Conservation (phyloP, 768 basidiomycete genomes). For the Panus rudis region DNA sequence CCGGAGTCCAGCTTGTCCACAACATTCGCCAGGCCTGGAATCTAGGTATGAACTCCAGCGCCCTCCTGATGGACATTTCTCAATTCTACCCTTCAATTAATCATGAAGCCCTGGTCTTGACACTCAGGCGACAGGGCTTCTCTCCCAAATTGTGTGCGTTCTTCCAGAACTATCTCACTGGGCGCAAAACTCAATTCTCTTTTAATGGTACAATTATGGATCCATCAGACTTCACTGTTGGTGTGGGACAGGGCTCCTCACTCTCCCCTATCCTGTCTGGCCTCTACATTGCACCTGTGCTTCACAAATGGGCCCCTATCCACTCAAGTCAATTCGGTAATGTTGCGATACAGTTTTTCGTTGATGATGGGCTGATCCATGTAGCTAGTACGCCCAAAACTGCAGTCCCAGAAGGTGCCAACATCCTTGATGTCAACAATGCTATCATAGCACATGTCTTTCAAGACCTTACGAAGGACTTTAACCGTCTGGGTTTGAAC, state of each 20-base stretch:
- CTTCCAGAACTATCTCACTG: slow-evolving; percentile 8
- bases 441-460: neutral
- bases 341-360: slow-evolving; percentile 8
- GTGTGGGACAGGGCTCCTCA: slow-evolving; percentile 9
- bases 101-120: slow-evolving; percentile 7
- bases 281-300: too few species aligned
- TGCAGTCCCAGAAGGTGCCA: neutral
- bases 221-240: neutral
- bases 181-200: slow-evolving; percentile 7
- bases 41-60: slow-evolving; percentile 4
- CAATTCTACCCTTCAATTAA: slow-evolving; percentile 17
- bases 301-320: slow-evolving; percentile 6
- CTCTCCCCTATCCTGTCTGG: slow-evolving; percentile 1
- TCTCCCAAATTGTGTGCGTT: slow-evolving; percentile 2
- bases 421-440: neutral
- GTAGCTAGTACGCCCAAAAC: neutral
- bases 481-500: slow-evolving; percentile 6
- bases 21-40: slow-evolving; percentile 7
- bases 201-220: slow-evolving; percentile 2
- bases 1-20: slow-evolving; percentile 10
- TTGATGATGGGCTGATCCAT: slow-evolving; percentile 11
- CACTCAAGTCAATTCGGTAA: too few species aligned
- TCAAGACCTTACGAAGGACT: neutral
- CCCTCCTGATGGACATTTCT: slow-evolving; percentile 13
- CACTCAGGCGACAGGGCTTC: slow-evolving; percentile 11